Evolutionary conservation across 768 basidiomycete species (phyloP).

Genomic region (Termitomyces sp.): DNA sequence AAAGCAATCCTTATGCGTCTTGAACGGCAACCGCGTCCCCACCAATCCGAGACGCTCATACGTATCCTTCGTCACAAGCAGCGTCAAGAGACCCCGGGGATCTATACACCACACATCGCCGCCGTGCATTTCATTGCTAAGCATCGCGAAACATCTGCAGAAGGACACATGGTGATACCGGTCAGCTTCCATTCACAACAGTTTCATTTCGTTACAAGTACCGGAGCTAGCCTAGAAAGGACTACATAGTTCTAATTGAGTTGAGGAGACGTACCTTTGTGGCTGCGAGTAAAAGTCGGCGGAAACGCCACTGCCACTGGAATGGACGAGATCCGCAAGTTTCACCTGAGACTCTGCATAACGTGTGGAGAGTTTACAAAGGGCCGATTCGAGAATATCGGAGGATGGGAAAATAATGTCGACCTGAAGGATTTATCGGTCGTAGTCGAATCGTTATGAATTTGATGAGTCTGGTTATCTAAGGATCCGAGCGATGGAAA

Average conservation of each 20-base stretch:
- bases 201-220: neutral
- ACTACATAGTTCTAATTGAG: too few species aligned
- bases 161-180: neutral
- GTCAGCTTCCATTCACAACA: too few species aligned
- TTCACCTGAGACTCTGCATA: constrained; percentile 40
- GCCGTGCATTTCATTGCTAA: constrained; percentile 24
- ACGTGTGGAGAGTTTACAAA: constrained; percentile 34
- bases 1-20: constrained; percentile 38
- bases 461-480: neutral
- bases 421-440: constrained; percentile 32
- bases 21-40: constrained; percentile 51
- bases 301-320: constrained; percentile 7
- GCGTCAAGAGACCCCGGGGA: constrained; percentile 49
- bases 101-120: constrained; percentile 73
- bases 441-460: neutral
- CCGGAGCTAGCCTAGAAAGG: neutral
- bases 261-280: neutral
- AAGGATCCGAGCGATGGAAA: neutral
- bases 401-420: constrained; percentile 56
- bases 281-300: neutral
- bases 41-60: constrained; percentile 59
- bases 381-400: constrained; percentile 26
- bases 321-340: constrained; percentile 34
- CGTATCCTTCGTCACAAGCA: constrained; percentile 48
- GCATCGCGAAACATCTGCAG: constrained; percentile 21